Percentiles rank a stretch among this genome's conserved stretches.
Evolutionary conservation across 1,139 yeast genomes (phyloP).

Genomic region (Meyerozyma carpophila): DNA sequence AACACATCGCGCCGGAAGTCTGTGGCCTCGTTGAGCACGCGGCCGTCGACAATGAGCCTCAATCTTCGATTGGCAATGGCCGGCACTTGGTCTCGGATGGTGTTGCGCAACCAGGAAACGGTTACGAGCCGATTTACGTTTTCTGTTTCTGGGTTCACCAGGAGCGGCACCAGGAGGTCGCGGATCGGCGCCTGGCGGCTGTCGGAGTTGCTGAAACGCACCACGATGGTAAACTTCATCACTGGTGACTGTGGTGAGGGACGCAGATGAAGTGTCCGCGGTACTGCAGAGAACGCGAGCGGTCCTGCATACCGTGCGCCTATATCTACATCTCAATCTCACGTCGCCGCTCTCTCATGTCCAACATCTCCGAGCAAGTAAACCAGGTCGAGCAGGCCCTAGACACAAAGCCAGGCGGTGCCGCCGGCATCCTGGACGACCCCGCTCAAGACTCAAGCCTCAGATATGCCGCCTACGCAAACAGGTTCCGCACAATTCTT

Average conservation of each 20-base stretch:
- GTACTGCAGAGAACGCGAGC: no score
- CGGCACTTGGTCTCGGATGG: slow-evolving; percentile 23
- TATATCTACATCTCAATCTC: no score
- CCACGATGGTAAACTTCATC: slow-evolving; percentile 19
- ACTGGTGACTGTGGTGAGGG: no score
- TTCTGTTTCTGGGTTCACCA: slow-evolving; percentile 25
- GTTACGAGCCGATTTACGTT: slow-evolving; percentile 28
- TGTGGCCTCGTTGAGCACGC: slow-evolving; percentile 57
- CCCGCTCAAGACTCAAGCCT: slow-evolving; percentile 42
- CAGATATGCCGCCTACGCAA: slow-evolving; percentile 82
- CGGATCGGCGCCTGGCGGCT: slow-evolving; percentile 16
- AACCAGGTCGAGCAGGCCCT: background rate
- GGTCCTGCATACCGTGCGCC: no score
- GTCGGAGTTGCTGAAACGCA: slow-evolving; percentile 28
- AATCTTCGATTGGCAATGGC: slow-evolving; percentile 44
- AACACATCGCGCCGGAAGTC: slow-evolving; percentile 49
- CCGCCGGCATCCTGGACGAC: background rate
- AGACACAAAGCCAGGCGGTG: background rate
- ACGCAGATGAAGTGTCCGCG: no score
- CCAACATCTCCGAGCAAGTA: background rate
- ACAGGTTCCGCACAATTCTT: slow-evolving; percentile 63
- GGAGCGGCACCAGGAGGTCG: slow-evolving; percentile 27
- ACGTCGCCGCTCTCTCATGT: background rate
- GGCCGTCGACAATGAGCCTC: slow-evolving; percentile 70
- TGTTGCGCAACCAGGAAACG: slow-evolving; percentile 24